Evolutionary conservation across 768 basidiomycete genomes (phyloP), one percentile per base, ranked within the genome.

Genomic region (Lenzites betulinus): DNA sequence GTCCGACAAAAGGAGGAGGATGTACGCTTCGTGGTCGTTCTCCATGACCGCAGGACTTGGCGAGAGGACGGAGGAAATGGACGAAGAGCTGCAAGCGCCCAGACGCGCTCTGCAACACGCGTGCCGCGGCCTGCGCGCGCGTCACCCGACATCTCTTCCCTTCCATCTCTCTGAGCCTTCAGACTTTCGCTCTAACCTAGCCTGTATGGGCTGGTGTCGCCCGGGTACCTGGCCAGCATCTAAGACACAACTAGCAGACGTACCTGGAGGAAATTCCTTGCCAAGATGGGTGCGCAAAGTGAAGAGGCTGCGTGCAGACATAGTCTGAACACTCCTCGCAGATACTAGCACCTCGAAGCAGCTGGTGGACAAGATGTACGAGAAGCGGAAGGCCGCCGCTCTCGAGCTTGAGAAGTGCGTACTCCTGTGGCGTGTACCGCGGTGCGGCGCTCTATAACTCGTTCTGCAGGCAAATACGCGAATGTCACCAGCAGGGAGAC

Each of bases 311-410:
- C 28, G 18, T 0, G 47, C 7, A 13, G n/a, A 13, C n/a, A 36
- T n/a, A 25, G 20, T 22, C 54, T 65, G 39, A 65, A 50, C 35
- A 44, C 7, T 36, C 7, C 35, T 22, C 25, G n/a, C 54, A 93
- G 92, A 94, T 68, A 78, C 86, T 57, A 82, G 85, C 60, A 84
- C 93, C 50, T 79, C 89, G 43, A 89, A 88, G 72, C 92, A 92
- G 71, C 79, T 94, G 59, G 83, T 92, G 48, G 92, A 94, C 85
- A 93, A 93, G 80, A 89, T 94, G 74, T 97, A 98, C 73, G 95
- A 98, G 81, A 94, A 95, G 77, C 86, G 95, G 59, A 97, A 98
- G 77, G 87, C 92, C 8, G 94, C 95, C 7, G 96, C 96, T 8
- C 85, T 95, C 52, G 95, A 98, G 53, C 84, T 98, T 53, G 95